phyloP scores from a whole-genome alignment of 805 yeast species.

The Kodamaea sagamina region DNA sequence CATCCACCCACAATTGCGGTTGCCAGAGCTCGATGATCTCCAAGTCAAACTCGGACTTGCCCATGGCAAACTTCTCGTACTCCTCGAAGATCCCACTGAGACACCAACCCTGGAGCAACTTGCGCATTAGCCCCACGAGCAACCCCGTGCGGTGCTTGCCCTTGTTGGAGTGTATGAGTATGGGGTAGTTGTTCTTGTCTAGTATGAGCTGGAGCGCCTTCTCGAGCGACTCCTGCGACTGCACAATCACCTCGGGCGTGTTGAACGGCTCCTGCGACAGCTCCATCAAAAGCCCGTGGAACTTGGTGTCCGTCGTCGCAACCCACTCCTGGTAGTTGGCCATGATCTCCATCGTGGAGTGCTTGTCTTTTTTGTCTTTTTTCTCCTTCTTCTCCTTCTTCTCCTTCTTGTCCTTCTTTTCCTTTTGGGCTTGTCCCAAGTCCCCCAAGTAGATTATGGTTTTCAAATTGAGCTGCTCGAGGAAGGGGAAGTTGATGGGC shows the following conservation, averaged over 20 bases:
- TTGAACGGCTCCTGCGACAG: conserved; percentile 78
- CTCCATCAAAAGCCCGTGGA: conserved; percentile 64
- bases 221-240: conserved; percentile 49
- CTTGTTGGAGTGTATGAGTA: conserved; percentile 88
- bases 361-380: conserved; percentile 34
- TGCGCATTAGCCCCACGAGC: conserved; percentile 86
- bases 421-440: conserved; percentile 32
- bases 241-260: conserved; percentile 48
- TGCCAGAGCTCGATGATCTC: conserved; percentile 86
- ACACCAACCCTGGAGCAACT: conserved; percentile 89
- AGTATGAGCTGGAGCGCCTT: conserved; percentile 57
- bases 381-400: conserved; percentile 24
- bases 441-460: conserved; percentile 87
- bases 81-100: conserved; percentile 92
- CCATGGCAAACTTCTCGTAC: conserved; percentile 88
- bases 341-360: conserved; percentile 55
- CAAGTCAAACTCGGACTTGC: conserved; percentile 89
- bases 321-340: conserved; percentile 73
- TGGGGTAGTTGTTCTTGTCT: conserved; percentile 76
- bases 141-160: conserved; percentile 98
- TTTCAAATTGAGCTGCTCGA: conserved; percentile 64
- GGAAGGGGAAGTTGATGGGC: conserved; percentile 78
- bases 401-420: conserved; percentile 20
- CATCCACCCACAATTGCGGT: conserved; percentile 55
- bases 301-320: conserved; percentile 47